These are phyloP conservation scores for Cercospora sp. DNA, from an alignment of 2,329 filamentous ascomycete species.

Conservation along the genomic window DNA sequence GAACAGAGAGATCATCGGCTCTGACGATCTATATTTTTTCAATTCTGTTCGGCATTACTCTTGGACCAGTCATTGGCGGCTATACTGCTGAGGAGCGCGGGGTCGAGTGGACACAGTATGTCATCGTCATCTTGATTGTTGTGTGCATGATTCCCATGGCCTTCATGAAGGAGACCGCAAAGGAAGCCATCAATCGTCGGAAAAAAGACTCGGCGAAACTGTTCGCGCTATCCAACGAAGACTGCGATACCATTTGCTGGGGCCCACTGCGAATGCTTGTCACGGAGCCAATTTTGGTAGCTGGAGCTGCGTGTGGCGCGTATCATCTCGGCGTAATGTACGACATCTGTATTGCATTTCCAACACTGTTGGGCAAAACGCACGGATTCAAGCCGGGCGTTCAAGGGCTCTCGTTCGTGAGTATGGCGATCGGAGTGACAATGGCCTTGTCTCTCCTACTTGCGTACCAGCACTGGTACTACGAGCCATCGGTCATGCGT, in stretches of 20 bases:
- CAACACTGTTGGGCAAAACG: slow-evolving; percentile 22
- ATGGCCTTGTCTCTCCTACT: slow-evolving; percentile 35
- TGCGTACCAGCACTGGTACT: slow-evolving; percentile 35
- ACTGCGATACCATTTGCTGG: slow-evolving; percentile 13
- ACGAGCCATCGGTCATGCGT: slow-evolving; percentile 21
- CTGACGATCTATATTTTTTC: slow-evolving; percentile 39
- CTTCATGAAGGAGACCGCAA: slow-evolving; percentile 55
- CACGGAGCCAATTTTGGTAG: slow-evolving; percentile 35
- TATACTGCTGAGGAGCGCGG: slow-evolving; percentile 41
- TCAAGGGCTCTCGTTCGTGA: slow-evolving; percentile 40
- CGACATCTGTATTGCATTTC: slow-evolving; percentile 27
- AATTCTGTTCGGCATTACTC: slow-evolving; percentile 40
- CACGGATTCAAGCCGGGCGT: slow-evolving; percentile 38
- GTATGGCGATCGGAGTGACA: slow-evolving; percentile 37
- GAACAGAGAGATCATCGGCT: slow-evolving; percentile 34
- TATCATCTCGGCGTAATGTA: slow-evolving; percentile 29
- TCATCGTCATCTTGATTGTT: slow-evolving; percentile 41
- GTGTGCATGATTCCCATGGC: slow-evolving; percentile 40
- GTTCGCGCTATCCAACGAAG: slow-evolving; percentile 27
- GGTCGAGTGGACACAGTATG: slow-evolving; percentile 46
- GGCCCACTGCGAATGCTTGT: slow-evolving; percentile 31
- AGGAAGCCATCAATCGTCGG: slow-evolving; percentile 45
- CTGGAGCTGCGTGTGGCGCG: slow-evolving; percentile 19
- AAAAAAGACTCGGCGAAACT: slow-evolving; percentile 18
- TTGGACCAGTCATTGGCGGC: slow-evolving; percentile 46